Evolutionary conservation across 2,329 filamentous ascomycete species (phyloP), one percentile per base, ranked within the genome.

Genomic region (Colletotrichum tropicale): DNA sequence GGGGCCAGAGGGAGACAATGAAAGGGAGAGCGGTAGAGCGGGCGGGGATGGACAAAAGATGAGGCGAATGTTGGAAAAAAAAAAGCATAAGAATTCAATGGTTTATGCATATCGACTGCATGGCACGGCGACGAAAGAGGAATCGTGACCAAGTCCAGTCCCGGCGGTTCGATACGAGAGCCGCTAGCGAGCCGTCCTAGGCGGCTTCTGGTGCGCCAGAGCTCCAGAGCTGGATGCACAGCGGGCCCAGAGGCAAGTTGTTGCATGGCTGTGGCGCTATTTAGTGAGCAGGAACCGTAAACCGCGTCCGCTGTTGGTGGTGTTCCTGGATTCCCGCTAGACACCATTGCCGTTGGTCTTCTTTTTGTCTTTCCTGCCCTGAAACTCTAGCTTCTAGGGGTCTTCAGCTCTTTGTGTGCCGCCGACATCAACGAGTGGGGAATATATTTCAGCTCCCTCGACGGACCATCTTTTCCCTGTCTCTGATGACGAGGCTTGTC

Each of bases 281-380:
- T 15, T 70, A 74, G 34, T 38, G 55, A 38, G 28, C n/a, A 52
- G 61, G n/a, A 30, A n/a, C 60, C 18, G 56, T 13, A 30, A 9
- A n/a, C 60, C 26, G 43, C 21, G 38, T 61, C 68, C 55, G 38
- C 56, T 28, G 32, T 52, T 52, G 10, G 43, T 24, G 43, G 0
- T 58, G 73, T 75, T 73, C 64, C 73, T 75, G 64, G 70, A 73
- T 65, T 65, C 12, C 26, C 21, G 13, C 28, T 24, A 26, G 21
- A 26, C 12, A 21, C 10, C 6, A 16, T 43, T 28, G 43, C 24
- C 34, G 66, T 21, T 21, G 52, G n/a, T 28, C 13, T 30, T 43
- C 32, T 24, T 52, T 28, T 21, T 34, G n/a, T 28, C 8, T 26
- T 56, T 48, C 30, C 18, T 26, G 8, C 30, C 32, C 64, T 60